Base-by-base conservation (phyloP, 257 asterid genomes). In the Datura wrightii region DNA sequence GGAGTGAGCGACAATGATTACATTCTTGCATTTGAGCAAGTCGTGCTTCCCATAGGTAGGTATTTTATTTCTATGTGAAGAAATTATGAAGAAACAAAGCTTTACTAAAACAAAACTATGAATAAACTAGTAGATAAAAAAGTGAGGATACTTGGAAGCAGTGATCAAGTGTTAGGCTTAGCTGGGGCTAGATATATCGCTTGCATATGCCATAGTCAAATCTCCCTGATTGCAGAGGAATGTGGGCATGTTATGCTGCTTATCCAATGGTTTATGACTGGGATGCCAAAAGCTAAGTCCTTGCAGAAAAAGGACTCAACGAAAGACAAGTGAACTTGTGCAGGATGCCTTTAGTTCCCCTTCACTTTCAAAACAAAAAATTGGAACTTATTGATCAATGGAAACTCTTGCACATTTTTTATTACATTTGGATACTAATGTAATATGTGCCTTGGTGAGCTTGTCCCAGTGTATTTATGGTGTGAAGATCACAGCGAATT, bases 1-100 rank as follows among this genome's bases (percentile, higher is more conserved):
- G 99, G 99, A 88, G 98, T 97, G 89, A 97, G 98, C 31, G 98
- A 97, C 90, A 93, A 92, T 86, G 99, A 97, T 90, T 97, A 97
- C 87, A 71, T 95, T 79, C 94, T 92, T 89, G 98, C 98, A 85
- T 97, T 97, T 91, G 95, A 97, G 90, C 91, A 95, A 82, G 90
- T 92, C 79, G 98, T 97, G 83, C 94, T 97, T 87, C 98, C 99
- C 63, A 94, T 95, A 91, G 99, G 99, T 97, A 87, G 44, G 69
- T 79, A 19, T 36, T 24, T 52, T 16, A 16, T 31, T 78, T 67
- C 66, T 84, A 13, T 60, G 9, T 19, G 46, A 72, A 65, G 62
- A 65, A 76, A 53, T 31, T 52, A 15, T 52, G 56, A 50, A 78
- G 7, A 24, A 11, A 50, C 82, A 34, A 34, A 78, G 53, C 34